Evolutionary conservation across 1,139 yeast species (phyloP), one percentile per base, ranked within the genome.

Genomic region (Hemisphaericaspora xylanilytica): DNA sequence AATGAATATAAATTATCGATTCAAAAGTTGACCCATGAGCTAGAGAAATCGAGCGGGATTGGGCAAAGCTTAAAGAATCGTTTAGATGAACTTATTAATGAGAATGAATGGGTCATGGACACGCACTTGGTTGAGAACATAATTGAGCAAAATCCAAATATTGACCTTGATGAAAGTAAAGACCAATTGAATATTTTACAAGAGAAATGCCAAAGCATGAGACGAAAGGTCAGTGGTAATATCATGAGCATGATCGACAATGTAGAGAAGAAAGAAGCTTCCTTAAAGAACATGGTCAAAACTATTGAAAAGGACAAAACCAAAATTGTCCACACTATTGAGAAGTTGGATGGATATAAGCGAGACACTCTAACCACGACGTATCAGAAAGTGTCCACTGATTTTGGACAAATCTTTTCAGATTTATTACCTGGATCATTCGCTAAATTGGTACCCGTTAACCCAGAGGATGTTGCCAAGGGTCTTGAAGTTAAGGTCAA

Each of bases 241-340:
- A 92, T 92, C 46, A 87, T 90, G 90, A 81, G 83, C 52, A 86
- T 89, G 88, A 88, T 94, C 49, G 97, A 90, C 53, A 86, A 84
- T 48, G 95, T 89, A 15, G 97, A 90, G 58, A 86, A 85, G 70
- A 88, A 89, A 56, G 97, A 90, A 58, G 63, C 73, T 2, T 74
- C 92, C 7, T 71, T 94, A 51, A 82, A 80, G 50, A 76, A 78
- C 7, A 89, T 88, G 90, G 84, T 94, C 43, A 76, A 74, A 40
- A 89, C 96, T 4, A 89, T 94, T 51, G 95, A 86, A 54, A 86
- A 82, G 59, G 98, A 94, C 61, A 89, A 90, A 60, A 66, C 79
- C 14, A 92, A 92, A 67, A 92, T 94, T 51, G 92, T 85, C 50
- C 89, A 86, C 47, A 90, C 97, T 0, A 83, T 92, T 36, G 75